Conservation (phyloP, 1,284 basidiomycete genomes). For the Ustilago cynodontis region DNA sequence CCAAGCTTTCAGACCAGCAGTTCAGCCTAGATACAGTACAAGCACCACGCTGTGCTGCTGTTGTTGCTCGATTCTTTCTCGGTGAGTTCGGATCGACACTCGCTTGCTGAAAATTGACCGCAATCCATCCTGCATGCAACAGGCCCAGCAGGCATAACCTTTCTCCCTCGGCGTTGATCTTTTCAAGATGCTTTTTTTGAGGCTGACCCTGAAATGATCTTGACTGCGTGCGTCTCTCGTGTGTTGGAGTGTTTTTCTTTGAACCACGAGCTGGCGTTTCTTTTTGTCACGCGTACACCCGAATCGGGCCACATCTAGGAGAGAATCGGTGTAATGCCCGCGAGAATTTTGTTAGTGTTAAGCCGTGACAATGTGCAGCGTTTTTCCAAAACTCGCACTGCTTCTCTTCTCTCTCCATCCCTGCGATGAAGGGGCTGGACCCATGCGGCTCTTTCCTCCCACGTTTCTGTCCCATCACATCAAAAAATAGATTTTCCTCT, state of each 20-base stretch:
- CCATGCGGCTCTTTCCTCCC: not conserved
- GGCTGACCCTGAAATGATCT: not conserved
- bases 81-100: conserved; percentile 7
- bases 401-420: no score
- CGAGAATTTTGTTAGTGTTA: not conserved
- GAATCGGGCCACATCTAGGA: not conserved
- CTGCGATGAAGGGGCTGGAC: not conserved
- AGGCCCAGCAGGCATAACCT: not conserved
- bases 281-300: not conserved
- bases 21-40: not conserved
- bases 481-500: no score
- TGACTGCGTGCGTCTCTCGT: not conserved
- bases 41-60: not conserved
- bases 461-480: not conserved
- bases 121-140: not conserved
- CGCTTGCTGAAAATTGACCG: conserved; percentile 1
- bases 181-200: not conserved
- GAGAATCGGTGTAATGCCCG: no score
- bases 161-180: conserved; percentile 11
- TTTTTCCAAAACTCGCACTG: no score
- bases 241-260: not conserved
- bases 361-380: not conserved
- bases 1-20: not conserved
- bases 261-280: conserved; percentile 4
- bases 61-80: not conserved